phyloP scores from a whole-genome alignment of 192 early-diverging fungal species.

The Oehlia diaphana region DNA sequence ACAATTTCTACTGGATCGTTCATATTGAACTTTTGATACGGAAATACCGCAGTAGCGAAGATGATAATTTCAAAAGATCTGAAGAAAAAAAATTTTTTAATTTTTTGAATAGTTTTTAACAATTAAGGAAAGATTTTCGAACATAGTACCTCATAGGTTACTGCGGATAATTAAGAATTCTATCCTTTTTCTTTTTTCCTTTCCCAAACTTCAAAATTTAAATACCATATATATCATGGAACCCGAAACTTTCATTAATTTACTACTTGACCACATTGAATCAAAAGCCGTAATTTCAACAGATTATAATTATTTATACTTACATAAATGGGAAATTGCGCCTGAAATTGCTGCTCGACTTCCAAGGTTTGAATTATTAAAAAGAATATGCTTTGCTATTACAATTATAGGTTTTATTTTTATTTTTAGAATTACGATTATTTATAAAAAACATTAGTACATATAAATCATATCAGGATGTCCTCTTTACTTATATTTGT shows the following conservation, averaged over 20 bases:
- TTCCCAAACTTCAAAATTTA: too few relatives aligned
- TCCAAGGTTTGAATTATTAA: background rate
- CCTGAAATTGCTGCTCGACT: background rate
- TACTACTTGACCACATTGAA: background rate
- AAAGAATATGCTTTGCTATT: background rate
- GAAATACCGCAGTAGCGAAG: background rate
- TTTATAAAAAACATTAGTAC: background rate
- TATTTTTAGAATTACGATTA: background rate
- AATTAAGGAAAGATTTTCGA: too few relatives aligned
- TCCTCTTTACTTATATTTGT: slow-evolving; percentile 12
- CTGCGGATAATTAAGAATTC: too few relatives aligned
- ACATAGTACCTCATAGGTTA: too few relatives aligned
- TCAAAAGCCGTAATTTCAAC: background rate
- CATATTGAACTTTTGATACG: background rate
- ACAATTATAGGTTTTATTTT: background rate
- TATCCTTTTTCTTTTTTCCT: too few relatives aligned
- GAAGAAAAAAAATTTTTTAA: too few relatives aligned
- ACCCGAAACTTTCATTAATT: slow-evolving; percentile 3
- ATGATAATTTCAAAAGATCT: background rate
- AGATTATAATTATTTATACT: background rate
- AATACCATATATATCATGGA: background rate
- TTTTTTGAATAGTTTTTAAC: too few relatives aligned
- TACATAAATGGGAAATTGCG: background rate
- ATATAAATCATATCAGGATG: background rate
- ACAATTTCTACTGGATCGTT: background rate